These are phyloP conservation scores for Zymoseptoria pseudotritici DNA, from an alignment of 2,329 filamentous ascomycete genomes.

Conservation along the genomic window DNA sequence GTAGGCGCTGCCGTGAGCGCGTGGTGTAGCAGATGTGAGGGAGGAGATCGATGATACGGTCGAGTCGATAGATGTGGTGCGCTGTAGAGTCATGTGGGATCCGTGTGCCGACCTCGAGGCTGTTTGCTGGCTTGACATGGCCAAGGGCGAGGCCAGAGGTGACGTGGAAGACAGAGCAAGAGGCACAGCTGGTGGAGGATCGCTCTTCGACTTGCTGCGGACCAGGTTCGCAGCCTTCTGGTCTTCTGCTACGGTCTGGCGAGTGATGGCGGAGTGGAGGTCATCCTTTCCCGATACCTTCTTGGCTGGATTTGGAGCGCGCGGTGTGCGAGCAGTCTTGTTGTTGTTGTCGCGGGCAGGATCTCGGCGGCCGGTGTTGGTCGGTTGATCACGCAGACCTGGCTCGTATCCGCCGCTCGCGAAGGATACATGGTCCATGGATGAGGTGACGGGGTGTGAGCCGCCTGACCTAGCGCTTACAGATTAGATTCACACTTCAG, in stretches of 20 bases:
- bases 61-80: constrained; percentile 87
- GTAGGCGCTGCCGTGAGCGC: constrained; percentile 21
- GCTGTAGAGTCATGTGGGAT: constrained; percentile 23
- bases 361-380: background rate
- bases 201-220: constrained; percentile 10
- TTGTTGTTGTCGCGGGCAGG: background rate
- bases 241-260: constrained; percentile 15
- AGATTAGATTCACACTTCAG: too few species aligned
- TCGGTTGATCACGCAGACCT: background rate
- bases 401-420: too few species aligned
- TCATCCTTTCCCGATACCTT: constrained; percentile 16
- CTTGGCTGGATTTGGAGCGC: constrained; percentile 18
- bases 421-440: too few species aligned
- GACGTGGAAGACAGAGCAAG: constrained; percentile 7
- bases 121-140: constrained; percentile 7
- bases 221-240: background rate
- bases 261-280: constrained; percentile 16
- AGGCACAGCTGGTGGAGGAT: constrained; percentile 5
- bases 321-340: background rate
- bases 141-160: constrained; percentile 11
- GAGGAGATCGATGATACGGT: constrained; percentile 60
- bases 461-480: too few species aligned
- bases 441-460: too few species aligned
- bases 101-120: constrained; percentile 12
- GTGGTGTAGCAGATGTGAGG: constrained; percentile 30